Base-by-base conservation (phyloP, 2,329 filamentous ascomycete genomes). In the Torrubiella hemipterigena region DNA sequence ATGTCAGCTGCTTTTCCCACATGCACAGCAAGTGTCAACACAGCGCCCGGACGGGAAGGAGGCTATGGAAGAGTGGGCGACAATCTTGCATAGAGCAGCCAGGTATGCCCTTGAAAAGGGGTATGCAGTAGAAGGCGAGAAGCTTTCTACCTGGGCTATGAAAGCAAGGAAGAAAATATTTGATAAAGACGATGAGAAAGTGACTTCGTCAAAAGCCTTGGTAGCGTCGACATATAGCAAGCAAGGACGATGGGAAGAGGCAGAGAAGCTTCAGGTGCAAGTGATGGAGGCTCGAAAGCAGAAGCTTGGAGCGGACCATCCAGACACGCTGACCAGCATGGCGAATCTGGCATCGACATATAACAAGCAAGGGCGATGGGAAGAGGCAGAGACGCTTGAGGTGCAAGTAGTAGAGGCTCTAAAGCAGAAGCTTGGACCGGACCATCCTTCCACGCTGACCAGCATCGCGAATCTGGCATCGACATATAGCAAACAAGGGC, bases 1-100 rank as follows among this genome's bases (percentile, higher is more conserved):
- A 18, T 47, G 41, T 24, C 25, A 36, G 22, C 14, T 25, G 15
- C 40, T 45, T 16, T 41, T 41, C 19, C 43, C 43, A 23, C 42
- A 47, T 22, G 42, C 31, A 20, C 21, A 41, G 35, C 32, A 20
- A 11, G 32, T 35, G 16, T 19, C 29, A 32, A 22, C 35, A 37
- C 36, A 42, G 21, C 20, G 32, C n/a, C 42, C 40, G 33, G 20
- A 28, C 16, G 29, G 24, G 13, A 4, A 36, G 24, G 36, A 38
- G 7, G 37, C 34, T n/a, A n/a, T n/a, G n/a, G n/a, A n/a, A n/a
- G n/a, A n/a, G n/a, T n/a, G n/a, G n/a, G n/a, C n/a, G n/a, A 38
- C 22, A 22, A 15, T 45, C 21, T 20, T 44, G 23, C 39, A 41
- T 16, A 38, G 38, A 9, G 43, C 39, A 34, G 38, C 40, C 22